phyloP scores from a whole-genome alignment of 768 basidiomycete genomes.

The Dictyophora rubrovolvata region DNA sequence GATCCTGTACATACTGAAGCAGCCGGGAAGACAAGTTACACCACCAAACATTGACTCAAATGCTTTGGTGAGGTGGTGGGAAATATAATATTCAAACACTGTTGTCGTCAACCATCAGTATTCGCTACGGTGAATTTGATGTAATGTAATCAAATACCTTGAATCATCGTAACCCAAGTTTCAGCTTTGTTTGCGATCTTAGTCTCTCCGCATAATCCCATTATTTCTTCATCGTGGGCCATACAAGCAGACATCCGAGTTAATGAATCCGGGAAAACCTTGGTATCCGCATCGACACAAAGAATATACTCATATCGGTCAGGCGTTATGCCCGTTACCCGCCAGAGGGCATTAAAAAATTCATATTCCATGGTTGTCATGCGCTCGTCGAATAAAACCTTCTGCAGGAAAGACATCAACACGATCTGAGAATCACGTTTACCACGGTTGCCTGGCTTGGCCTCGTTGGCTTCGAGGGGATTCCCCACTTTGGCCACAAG shows the following conservation, averaged over 20 bases:
- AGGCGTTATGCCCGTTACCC: conserved; percentile 88
- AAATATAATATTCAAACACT: conserved; percentile 99
- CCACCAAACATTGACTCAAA: conserved; percentile 99
- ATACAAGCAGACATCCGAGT: conserved; percentile 95
- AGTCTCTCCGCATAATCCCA: conserved; percentile 98
- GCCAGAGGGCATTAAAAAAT: conserved; percentile 98
- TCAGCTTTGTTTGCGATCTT: conserved; percentile 99
- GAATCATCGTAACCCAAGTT: conserved; percentile 99
- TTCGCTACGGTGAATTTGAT: not conserved
- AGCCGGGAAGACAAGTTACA: conserved; percentile 98
- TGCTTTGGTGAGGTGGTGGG: conserved; percentile 97
- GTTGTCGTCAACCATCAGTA: not conserved
- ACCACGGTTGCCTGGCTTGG: conserved; percentile 96
- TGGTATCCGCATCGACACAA: conserved; percentile 96
- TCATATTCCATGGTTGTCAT: conserved; percentile 99
- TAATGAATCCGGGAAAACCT: conserved; percentile 97
- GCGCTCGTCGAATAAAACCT: conserved; percentile 99
- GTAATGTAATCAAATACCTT: conserved; percentile 50
- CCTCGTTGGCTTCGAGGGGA: conserved; percentile 74
- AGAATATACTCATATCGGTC: conserved; percentile 93
- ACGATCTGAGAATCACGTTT: conserved; percentile 99
- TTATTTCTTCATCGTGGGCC: conserved; percentile 95
- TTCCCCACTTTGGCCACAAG: conserved; percentile 96
- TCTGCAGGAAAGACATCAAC: conserved; percentile 95
- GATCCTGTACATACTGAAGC: conserved; percentile 99